Percentiles rank a stretch among this genome's conserved stretches.
phyloP scores from a whole-genome alignment of 2,329 filamentous ascomycete species.

The Coniochaeta ligniaria region DNA sequence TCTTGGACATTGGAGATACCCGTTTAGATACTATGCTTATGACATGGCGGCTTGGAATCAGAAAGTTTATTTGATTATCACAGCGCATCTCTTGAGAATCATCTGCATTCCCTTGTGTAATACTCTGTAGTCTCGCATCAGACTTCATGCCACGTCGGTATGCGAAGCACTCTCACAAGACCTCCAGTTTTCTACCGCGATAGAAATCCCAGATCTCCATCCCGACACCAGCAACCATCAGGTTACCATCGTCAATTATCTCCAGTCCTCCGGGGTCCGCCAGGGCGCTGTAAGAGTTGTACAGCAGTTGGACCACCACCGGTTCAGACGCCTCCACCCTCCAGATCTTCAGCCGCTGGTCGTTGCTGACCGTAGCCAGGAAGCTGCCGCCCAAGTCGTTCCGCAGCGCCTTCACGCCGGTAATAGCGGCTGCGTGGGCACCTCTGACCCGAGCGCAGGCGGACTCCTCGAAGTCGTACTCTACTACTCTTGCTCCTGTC shows the following conservation, averaged over 20 bases:
- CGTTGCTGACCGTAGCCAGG: slow-evolving; percentile 47
- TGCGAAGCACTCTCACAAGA: not conserved
- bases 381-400: slow-evolving; percentile 12
- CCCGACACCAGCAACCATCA: slow-evolving; percentile 38
- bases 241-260: slow-evolving; percentile 20
- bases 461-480: slow-evolving; percentile 11
- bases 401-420: slow-evolving; percentile 38
- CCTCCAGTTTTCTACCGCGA: not conserved
- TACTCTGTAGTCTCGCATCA: not conserved
- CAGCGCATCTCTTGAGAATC: not conserved
- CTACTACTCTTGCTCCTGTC: not conserved
- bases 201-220: slow-evolving; percentile 33
- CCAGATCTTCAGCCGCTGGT: slow-evolving; percentile 55
- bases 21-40: slow-evolving; percentile 2
- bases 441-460: slow-evolving; percentile 32
- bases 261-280: slow-evolving; percentile 51
- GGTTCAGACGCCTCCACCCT: slow-evolving; percentile 15
- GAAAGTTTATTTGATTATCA: not conserved
- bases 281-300: slow-evolving; percentile 49
- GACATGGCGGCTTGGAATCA: not conserved
- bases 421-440: slow-evolving; percentile 68
- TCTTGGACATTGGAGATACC: slow-evolving; percentile 1
- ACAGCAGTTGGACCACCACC: slow-evolving; percentile 31
- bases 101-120: not conserved
- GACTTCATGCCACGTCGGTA: not conserved